These are phyloP conservation scores for Harrya chromipes DNA, from an alignment of 768 basidiomycete genomes.

Conservation along the genomic window DNA sequence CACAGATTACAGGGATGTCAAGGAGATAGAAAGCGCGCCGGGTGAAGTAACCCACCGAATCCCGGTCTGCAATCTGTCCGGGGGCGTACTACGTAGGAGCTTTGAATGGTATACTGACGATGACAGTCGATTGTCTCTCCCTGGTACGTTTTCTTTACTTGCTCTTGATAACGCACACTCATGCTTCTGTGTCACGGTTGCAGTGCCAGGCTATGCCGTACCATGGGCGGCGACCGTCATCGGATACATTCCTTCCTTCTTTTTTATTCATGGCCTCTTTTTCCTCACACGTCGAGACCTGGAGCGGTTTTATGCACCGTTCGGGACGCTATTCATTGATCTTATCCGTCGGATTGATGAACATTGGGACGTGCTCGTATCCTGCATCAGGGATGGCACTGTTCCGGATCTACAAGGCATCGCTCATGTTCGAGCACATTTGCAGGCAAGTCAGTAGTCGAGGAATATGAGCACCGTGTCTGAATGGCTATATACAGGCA, in stretches of 20 bases:
- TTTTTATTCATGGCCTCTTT: constrained; percentile 21
- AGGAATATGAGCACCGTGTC: not conserved
- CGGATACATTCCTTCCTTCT: constrained; percentile 11
- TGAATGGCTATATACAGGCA: not conserved
- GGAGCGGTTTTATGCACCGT: not conserved
- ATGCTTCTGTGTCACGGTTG: not conserved
- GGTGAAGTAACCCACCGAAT: constrained; percentile 9
- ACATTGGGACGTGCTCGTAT: constrained; percentile 17
- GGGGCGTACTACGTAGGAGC: not conserved
- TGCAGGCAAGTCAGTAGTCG: constrained; percentile 6
- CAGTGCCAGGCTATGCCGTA: constrained; percentile 10
- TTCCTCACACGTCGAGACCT: constrained; percentile 10
- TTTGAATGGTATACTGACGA: constrained; percentile 13
- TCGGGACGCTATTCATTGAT: constrained; percentile 9
- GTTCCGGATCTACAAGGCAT: constrained; percentile 18
- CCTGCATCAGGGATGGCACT: constrained; percentile 10
- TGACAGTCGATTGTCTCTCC: constrained; percentile 2
- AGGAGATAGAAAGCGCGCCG: not conserved
- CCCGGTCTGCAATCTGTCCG: constrained; percentile 1
- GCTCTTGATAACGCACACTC: not conserved
- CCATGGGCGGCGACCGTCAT: constrained; percentile 19
- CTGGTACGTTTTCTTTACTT: not conserved
- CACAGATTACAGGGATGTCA: not conserved
- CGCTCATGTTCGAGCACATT: constrained; percentile 7
- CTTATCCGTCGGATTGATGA: constrained; percentile 15